A percentile compares a stretch with the other conserved stretches of the same genome.
Evolutionary conservation across 441 rosid species (phyloP).

Genomic region (California macrophylla): DNA sequence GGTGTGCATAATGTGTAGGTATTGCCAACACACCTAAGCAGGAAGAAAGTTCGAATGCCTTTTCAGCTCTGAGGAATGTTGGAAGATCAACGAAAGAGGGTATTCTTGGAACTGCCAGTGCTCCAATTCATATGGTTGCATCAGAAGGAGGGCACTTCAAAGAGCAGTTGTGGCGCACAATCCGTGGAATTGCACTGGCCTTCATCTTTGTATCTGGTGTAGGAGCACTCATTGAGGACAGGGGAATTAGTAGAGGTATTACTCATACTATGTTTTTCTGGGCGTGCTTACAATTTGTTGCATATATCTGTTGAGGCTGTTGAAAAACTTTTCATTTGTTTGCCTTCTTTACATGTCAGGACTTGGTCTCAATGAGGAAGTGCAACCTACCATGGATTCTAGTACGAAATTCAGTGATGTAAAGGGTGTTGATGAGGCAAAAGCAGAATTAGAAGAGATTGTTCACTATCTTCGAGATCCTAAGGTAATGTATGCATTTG

Average conservation of each 20-base stretch:
- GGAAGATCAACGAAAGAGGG: constrained; percentile 61
- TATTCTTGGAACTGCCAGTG: constrained; percentile 63
- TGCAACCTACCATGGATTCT: constrained; percentile 83
- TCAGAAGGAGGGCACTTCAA: constrained; percentile 78
- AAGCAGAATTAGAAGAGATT: constrained; percentile 86
- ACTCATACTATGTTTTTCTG: background rate
- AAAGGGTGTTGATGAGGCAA: constrained; percentile 96
- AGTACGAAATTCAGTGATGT: constrained; percentile 82
- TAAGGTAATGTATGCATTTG: constrained; percentile 38
- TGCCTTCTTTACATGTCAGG: constrained; percentile 32
- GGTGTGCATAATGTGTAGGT: constrained; percentile 31
- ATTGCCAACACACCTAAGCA: constrained; percentile 39
- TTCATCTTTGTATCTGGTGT: constrained; percentile 80
- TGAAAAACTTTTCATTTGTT: constrained; percentile 3
- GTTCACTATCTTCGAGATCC: constrained; percentile 97
- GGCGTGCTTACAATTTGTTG: constrained; percentile 2
- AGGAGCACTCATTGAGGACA: constrained; percentile 85
- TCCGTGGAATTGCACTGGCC: constrained; percentile 61
- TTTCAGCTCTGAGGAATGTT: constrained; percentile 54
- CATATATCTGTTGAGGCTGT: background rate
- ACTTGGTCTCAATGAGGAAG: constrained; percentile 85
- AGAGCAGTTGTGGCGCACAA: constrained; percentile 88
- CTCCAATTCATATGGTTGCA: constrained; percentile 82
- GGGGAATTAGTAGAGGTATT: constrained; percentile 78
- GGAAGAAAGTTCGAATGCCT: constrained; percentile 48